phyloP scores from a whole-genome alignment of 148 eudicot species.

The Pouteria glomerata region DNA sequence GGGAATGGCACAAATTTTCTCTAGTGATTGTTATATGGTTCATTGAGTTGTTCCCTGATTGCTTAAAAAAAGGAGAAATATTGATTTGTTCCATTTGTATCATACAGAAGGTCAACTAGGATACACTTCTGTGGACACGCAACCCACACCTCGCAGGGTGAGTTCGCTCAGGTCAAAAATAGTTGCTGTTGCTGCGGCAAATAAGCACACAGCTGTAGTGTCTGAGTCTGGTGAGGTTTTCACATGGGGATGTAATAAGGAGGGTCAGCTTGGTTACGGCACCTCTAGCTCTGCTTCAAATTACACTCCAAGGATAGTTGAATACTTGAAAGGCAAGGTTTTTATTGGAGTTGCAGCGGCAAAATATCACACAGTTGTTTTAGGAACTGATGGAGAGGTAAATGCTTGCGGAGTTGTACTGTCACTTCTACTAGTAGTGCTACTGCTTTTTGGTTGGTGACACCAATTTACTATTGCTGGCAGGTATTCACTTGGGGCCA shows the following conservation, averaged over 20 bases:
- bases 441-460: not conserved
- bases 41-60: not conserved
- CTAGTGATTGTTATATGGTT: not conserved
- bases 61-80: not conserved
- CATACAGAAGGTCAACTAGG: constrained; percentile 98
- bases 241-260: constrained; percentile 98
- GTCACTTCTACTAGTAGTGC: not conserved
- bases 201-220: constrained; percentile 91
- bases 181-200: constrained; percentile 92
- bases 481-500: constrained; percentile 99
- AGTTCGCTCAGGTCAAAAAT: constrained; percentile 74
- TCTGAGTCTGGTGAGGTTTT: constrained; percentile 89
- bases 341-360: constrained; percentile 70
- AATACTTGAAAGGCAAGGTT: constrained; percentile 80
- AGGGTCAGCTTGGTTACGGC: constrained; percentile 99
- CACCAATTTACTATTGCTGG: constrained; percentile 15
- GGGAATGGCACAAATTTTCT: not conserved
- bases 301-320: constrained; percentile 84
- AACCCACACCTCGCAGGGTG: constrained; percentile 95
- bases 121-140: constrained; percentile 92
- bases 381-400: constrained; percentile 98
- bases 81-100: constrained; percentile 6
- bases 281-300: constrained; percentile 97
- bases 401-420: not conserved
- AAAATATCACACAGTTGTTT: constrained; percentile 84